Evolutionary conservation across 2,329 filamentous ascomycete genomes (phyloP).

Genomic region (Lachnellula willkommii): DNA sequence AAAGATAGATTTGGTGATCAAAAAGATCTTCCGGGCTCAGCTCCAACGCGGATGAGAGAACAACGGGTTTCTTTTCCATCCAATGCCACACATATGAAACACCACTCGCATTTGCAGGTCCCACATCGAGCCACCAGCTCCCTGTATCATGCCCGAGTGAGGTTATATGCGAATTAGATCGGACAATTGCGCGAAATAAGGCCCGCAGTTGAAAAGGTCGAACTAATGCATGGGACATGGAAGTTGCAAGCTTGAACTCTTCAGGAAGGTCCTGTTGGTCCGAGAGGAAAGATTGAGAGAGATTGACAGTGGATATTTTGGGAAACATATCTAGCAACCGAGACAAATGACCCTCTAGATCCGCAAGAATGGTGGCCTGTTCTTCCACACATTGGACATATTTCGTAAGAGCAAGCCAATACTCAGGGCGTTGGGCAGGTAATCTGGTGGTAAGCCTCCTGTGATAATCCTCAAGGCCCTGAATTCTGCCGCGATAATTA

Average conservation of each 20-base stretch:
- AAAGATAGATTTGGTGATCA: neutral
- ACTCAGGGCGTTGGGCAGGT: neutral
- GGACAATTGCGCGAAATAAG: neutral
- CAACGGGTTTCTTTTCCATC: constrained; percentile 1
- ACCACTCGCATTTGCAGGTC: neutral
- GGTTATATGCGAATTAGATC: neutral
- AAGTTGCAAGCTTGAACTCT: neutral
- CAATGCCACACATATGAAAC: neutral
- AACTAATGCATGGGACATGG: neutral
- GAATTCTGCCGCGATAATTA: neutral
- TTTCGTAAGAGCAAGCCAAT: neutral
- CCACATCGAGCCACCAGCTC: neutral
- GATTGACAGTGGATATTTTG: neutral
- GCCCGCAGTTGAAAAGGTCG: neutral
- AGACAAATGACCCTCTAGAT: neutral
- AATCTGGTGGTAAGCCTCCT: neutral
- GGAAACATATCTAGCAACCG: neutral
- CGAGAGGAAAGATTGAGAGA: neutral
- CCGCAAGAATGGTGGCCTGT: neutral
- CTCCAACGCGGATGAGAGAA: neutral
- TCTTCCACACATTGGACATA: neutral
- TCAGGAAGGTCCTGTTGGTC: neutral
- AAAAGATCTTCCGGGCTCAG: neutral
- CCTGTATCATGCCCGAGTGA: neutral
- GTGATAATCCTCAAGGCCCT: neutral